Conservation (phyloP, 352 stramenopile species). For the Albugo candida region DNA sequence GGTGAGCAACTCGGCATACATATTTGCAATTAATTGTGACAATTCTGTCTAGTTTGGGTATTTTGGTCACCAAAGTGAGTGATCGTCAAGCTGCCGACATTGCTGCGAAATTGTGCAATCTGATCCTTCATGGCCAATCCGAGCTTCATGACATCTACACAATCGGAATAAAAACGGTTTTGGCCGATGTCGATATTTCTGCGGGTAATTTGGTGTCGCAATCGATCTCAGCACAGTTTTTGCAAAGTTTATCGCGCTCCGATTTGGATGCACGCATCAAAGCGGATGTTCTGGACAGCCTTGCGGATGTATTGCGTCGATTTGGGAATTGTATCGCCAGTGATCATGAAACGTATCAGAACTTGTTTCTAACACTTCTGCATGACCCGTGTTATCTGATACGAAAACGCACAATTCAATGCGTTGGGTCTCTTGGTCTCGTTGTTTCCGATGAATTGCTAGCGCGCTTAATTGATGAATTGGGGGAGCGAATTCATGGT, state of each 20-base stretch:
- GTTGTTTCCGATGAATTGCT: slow-evolving; percentile 88
- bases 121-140: slow-evolving; percentile 92
- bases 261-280: slow-evolving; percentile 67
- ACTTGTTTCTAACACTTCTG: slow-evolving; percentile 70
- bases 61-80: too few relatives aligned
- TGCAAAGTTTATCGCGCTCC: slow-evolving; percentile 36
- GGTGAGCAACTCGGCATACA: too few relatives aligned
- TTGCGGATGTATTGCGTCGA: slow-evolving; percentile 91
- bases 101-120: slow-evolving; percentile 89
- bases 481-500: slow-evolving; percentile 82
- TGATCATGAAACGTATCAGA: slow-evolving; percentile 82
- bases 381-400: slow-evolving; percentile 71
- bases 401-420: slow-evolving; percentile 90
- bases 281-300: slow-evolving; percentile 90
- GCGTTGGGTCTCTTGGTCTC: slow-evolving; percentile 88
- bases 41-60: too few relatives aligned
- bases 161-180: slow-evolving; percentile 96
- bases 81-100: too few relatives aligned
- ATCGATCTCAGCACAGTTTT: slow-evolving; percentile 37
- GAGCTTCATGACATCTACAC: slow-evolving; percentile 98
- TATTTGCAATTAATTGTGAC: too few relatives aligned
- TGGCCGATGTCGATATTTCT: slow-evolving; percentile 79
- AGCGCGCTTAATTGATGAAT: slow-evolving; percentile 80
- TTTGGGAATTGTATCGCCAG: slow-evolving; percentile 84
- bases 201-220: slow-evolving; percentile 79